Evolutionary conservation across 1,139 yeast genomes (phyloP).

Genomic region (Eremothecium coryli): DNA sequence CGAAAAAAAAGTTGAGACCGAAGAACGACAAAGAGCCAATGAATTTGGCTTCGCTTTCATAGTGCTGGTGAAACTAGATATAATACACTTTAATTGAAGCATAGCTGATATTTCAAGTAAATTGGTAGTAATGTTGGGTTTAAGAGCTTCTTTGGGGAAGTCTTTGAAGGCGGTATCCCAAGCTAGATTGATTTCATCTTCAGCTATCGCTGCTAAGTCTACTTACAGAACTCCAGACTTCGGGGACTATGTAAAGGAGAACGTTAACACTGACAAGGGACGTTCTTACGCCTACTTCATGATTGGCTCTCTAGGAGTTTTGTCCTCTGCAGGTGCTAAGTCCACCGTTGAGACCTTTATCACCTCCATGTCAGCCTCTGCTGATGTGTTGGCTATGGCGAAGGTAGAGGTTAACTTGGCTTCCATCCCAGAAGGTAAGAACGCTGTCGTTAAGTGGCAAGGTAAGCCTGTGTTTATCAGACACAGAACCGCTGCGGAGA

Average conservation of each 20-base stretch:
- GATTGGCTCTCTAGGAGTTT: slow-evolving; percentile 93
- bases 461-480: slow-evolving; percentile 99
- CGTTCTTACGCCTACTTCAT: slow-evolving; percentile 92
- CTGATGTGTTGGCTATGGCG: slow-evolving; percentile 98
- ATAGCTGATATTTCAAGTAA: no score
- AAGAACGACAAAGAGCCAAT: no score
- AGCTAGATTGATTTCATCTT: slow-evolving; percentile 37
- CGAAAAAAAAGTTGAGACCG: not conserved
- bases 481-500: slow-evolving; percentile 93
- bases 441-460: slow-evolving; percentile 98
- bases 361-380: slow-evolving; percentile 92
- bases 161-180: slow-evolving; percentile 15
- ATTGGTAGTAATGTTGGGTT: slow-evolving; percentile 16
- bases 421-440: slow-evolving; percentile 95
- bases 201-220: slow-evolving; percentile 50
- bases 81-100: no score
- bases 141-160: slow-evolving; percentile 21
- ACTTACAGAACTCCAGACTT: slow-evolving; percentile 92
- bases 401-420: slow-evolving; percentile 95
- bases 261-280: slow-evolving; percentile 55
- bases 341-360: slow-evolving; percentile 95
- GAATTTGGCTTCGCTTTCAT: no score
- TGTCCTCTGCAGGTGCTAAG: slow-evolving; percentile 95
- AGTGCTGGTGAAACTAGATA: no score
- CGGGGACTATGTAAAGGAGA: slow-evolving; percentile 68